Evolutionary conservation across 1,139 yeast genomes (phyloP), one percentile per base, ranked within the genome.

Genomic region (Meyerozyma elateridarum): DNA sequence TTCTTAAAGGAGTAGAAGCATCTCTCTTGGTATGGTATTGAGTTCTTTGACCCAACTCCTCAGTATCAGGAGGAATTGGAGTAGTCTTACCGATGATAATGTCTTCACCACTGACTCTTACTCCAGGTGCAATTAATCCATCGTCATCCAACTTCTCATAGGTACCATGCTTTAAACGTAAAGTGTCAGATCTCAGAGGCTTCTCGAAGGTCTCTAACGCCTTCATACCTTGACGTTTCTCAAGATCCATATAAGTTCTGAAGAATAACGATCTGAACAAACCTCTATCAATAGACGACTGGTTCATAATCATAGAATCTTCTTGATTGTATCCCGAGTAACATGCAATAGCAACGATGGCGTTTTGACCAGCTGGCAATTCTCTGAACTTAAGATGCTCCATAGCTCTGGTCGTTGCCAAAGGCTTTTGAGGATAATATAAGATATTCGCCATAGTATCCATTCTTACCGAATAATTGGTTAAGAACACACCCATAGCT

Each of bases 271-370:
- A 88, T 65, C 99, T 73, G 70, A 91, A 91, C 49, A 91, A 70
- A 34, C 99, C 99, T 54, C 98, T 74, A 60, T 91, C 99, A 54
- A 91, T 91, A 22, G 96, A 85, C 15, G 95, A 83, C 67, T 91
- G 99, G 61, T 91, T 91, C 99, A 91, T 91, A 69, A 91, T 91
- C 94, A 91, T 88, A 30, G 98, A 93, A 83, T 91, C 99, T 83
- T 91, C 99, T 73, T 91, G 99, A 63, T 91, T 91, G 64, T 91
- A 91, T 56, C 99, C 99, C 28, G 95, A 85, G 64, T 91, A 91
- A 75, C 98, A 93, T 26, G 95, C 76, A 72, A 91, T 91, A 24
- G 98, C 98, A 31, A 91, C 99, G 60, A 91, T 80, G 22, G 98
- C 98, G 56, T 91, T 91, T 67, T 91, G 99, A 38, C 99, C 99